These are phyloP conservation scores for Kuraishia ogatae DNA, from an alignment of 805 yeast species.

Conservation along the genomic window DNA sequence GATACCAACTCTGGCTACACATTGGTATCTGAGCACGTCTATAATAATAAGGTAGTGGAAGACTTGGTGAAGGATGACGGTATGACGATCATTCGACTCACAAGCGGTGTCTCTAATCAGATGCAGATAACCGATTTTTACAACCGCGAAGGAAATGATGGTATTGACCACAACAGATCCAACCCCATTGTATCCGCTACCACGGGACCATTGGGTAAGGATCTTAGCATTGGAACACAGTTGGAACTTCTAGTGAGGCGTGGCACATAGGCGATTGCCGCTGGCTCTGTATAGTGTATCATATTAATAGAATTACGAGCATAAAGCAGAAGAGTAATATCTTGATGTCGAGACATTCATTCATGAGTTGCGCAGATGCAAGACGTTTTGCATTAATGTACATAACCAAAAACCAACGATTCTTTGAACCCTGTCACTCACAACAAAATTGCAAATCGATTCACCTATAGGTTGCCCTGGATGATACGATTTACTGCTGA, in stretches of 20 bases:
- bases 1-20: neutral
- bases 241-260: neutral
- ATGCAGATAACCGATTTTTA: conserved; percentile 21
- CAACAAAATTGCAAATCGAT: neutral
- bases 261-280: neutral
- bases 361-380: neutral
- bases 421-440: neutral
- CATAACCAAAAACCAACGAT: neutral
- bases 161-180: neutral
- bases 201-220: neutral
- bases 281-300: neutral
- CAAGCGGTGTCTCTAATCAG: neutral
- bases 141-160: neutral
- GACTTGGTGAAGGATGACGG: conserved; percentile 24
- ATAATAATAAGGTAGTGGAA: conserved; percentile 17
- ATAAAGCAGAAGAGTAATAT: neutral
- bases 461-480: neutral
- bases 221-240: neutral
- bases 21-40: conserved; percentile 10
- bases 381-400: neutral
- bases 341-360: neutral
- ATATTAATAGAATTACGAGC: neutral
- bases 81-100: neutral
- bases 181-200: too few relatives aligned
- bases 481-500: conserved; percentile 48